Evolutionary conservation across 495 filamentous ascomycete species (phyloP), one percentile per base, ranked within the genome.

Genomic region (Neurospora terricola): DNA sequence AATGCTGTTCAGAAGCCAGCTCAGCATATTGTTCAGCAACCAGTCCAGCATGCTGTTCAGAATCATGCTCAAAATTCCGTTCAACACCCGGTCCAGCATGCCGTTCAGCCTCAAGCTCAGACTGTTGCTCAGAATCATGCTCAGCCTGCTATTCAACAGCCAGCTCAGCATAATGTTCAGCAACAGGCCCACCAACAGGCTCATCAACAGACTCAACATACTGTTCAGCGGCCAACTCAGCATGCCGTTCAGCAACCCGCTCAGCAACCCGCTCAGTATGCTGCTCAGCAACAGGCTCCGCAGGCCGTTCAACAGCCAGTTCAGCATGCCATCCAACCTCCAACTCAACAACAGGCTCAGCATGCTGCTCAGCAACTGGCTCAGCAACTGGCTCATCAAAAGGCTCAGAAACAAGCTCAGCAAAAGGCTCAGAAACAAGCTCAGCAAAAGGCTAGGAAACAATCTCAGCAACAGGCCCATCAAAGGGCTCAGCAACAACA

Each of bases 151-250:
- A 12, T 54, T 21, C n/a, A 54, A 54, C 34, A 34, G 4, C 34
- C 34, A 34, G 4, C 34, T 34, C 34, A 34, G 34, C 34, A 34
- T 34, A 0, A 5, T 34, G 34, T 34, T 43, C 18, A 48, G n/a
- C 48, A 27, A 59, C 62, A 69, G 42, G 38, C 30, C 8, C 14
- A 21, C 7, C 68, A 21, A 77, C 59, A 71, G 70, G 74, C 38
- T 21, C 72, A 5, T 43, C 70, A 21, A 71, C 66, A 75, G 72
- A 11, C n/a, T 21, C 43, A 54, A 21, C 1, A 43, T n/a, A 73
- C 59, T 75, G 59, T 70, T 73, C 59, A 75, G 72, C 75, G 72
- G 69, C 37, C 69, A 48, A 2, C 43, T 77, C 62, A 38, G 48
- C 72, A 69, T 45, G 18, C 42, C 23, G 72, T 70, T 37, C 54